phyloP scores from a whole-genome alignment of 768 basidiomycete species.

The Tephrocybe sp. region DNA sequence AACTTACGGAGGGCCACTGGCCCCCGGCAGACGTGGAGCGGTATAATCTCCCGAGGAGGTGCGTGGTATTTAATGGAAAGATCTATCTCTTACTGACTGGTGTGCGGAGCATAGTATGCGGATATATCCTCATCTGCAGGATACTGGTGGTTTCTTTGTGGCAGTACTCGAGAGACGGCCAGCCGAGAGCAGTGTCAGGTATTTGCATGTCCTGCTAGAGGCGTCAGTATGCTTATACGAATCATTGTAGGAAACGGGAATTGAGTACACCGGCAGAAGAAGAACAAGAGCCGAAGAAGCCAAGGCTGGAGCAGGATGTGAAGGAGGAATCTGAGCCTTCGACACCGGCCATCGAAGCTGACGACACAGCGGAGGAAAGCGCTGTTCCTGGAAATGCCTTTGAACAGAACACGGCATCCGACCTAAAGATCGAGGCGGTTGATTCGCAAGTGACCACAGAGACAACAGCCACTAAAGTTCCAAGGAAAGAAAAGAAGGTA shows the following conservation, averaged over 20 bases:
- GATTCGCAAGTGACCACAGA: not conserved
- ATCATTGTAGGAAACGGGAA: constrained; percentile 55
- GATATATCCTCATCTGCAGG: constrained; percentile 93
- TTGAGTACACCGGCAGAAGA: constrained; percentile 35
- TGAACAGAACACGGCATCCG: not conserved
- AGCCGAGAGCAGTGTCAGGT: constrained; percentile 15
- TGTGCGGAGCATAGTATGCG: constrained; percentile 57
- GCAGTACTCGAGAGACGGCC: constrained; percentile 71
- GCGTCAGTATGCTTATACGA: not conserved
- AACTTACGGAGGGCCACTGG: constrained; percentile 77
- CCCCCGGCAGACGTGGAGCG: constrained; percentile 65
- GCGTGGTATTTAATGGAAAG: constrained; percentile 13
- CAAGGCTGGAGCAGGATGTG: constrained; percentile 35
- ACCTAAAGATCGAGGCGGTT: not conserved
- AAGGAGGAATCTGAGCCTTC: not conserved
- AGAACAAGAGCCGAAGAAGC: constrained; percentile 51
- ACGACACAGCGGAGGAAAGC: constrained; percentile 16
- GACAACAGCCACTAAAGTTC: constrained; percentile 1
- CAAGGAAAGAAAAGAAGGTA: constrained; percentile 18
- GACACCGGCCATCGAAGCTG: constrained; percentile 17
- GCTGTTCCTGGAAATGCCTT: constrained; percentile 5
- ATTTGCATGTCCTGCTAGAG: not conserved
- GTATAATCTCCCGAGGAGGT: constrained; percentile 77
- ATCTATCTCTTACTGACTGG: not conserved
- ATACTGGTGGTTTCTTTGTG: constrained; percentile 98